Base-by-base conservation (phyloP, 1,284 basidiomycete genomes). In the Cutaneotrichosporon sp. region DNA sequence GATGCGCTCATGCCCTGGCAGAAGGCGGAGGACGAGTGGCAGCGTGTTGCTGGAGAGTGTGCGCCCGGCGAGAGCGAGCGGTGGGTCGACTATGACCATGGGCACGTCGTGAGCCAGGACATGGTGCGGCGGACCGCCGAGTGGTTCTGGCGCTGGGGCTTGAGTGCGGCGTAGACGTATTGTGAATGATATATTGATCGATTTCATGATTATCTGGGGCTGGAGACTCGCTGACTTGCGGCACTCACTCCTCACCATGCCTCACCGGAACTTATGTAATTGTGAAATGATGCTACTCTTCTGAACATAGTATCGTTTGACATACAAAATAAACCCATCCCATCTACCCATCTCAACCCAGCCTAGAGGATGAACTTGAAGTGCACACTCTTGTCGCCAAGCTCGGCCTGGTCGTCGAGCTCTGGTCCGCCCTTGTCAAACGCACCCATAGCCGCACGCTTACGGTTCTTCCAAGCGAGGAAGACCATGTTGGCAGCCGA, bases 31-130 rank as follows among this genome's bases (percentile, higher is more conserved):
- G 58, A 59, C 16, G 38, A 51, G 21, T 31, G 69, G 57, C 7
- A 31, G 26, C 42, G 10, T 6, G 46, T 53, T 7, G 65, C 82
- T 2, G 85, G 84, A 0, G 90, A 90, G 16, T 56, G 51, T 1
- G 7, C 13, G 11, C 32, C 49, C 1, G 63, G 26, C 21, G 53
- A 38, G 8, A 64, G 76, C 32, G 73, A 79, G 26, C 69, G 76
- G 13, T 74, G 67, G 64, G 69, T 80, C 0, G 73, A 81, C 66
- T 71, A 75, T 0, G 72, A 74, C 1, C 66, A 70, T 8, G 82
- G 81, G 4, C 82, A 83, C 68, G 72, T 68, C 1, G 72, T 74
- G 53, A 76, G 77, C 9, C 57, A 47, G 2, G 77, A 80, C 58
- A 82, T 82, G 81, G 72, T 80, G 38, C 52, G 65, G 40, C 67